Conservation (phyloP, 163 green algal genomes). For the Dunaliella salina region DNA sequence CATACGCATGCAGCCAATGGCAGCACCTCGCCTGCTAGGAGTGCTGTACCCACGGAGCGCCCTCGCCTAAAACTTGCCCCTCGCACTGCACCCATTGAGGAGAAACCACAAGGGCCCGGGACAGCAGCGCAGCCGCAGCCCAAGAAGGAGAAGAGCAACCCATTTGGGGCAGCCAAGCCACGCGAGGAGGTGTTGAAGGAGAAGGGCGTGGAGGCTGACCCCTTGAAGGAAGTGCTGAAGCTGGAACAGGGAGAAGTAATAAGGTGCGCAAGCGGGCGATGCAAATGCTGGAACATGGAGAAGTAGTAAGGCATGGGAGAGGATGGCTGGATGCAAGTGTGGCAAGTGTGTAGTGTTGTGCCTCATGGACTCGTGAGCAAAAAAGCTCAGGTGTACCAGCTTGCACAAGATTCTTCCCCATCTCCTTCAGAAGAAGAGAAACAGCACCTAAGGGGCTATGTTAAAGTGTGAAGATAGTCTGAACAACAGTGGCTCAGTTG, state of each 20-base stretch:
- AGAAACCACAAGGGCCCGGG: neutral
- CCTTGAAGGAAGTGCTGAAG: constrained; percentile 52
- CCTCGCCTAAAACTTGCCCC: constrained; percentile 64
- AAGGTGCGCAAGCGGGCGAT: constrained; percentile 18
- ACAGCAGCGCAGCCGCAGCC: neutral
- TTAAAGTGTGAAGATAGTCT: too few species aligned
- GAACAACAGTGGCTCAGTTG: too few species aligned
- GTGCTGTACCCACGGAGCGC: constrained; percentile 37
- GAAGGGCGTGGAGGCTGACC: constrained; percentile 59
- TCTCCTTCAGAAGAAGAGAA: too few species aligned
- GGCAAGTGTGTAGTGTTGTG: too few species aligned
- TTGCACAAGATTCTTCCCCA: too few species aligned
- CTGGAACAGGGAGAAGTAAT: constrained; percentile 54
- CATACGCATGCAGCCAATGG: neutral
- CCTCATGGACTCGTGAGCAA: too few species aligned
- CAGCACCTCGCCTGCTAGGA: neutral
- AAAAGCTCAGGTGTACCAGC: too few species aligned
- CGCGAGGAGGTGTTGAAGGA: constrained; percentile 79
- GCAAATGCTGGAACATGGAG: too few species aligned
- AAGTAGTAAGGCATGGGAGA: too few species aligned
- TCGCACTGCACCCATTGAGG: constrained; percentile 47
- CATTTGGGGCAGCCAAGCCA: constrained; percentile 72
- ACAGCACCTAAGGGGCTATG: too few species aligned
- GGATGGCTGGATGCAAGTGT: too few species aligned
- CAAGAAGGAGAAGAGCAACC: constrained; percentile 36